Percentiles rank a stretch among this genome's conserved stretches.
phyloP scores from a whole-genome alignment of 2,329 filamentous ascomycete genomes.

The Clarireedia sp. region DNA sequence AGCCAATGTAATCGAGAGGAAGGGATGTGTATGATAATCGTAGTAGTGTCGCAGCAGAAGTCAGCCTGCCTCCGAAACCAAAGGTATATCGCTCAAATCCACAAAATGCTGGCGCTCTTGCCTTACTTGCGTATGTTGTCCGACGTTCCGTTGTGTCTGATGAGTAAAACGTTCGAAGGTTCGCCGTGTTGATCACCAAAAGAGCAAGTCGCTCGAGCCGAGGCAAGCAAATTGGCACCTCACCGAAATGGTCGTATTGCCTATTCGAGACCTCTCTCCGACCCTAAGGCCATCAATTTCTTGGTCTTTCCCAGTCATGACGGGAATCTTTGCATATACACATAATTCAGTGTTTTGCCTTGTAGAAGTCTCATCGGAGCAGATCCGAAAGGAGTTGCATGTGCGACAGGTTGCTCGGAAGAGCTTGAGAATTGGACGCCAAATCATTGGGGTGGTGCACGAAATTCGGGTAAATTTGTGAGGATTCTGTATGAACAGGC shows the following conservation, averaged over 20 bases:
- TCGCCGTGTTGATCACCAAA: not conserved
- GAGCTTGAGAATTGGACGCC: not conserved
- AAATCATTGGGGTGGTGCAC: not conserved
- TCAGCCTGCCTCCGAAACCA: not conserved
- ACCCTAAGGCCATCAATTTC: not conserved
- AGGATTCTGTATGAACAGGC: not conserved
- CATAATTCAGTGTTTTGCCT: not conserved
- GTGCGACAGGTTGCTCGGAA: not conserved
- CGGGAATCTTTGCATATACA: not conserved
- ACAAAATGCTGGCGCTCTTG: conserved; percentile 3
- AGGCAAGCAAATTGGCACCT: not conserved
- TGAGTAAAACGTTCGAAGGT: not conserved
- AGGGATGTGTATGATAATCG: not conserved
- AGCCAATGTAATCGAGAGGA: not conserved
- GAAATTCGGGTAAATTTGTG: not conserved
- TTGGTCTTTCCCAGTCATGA: not conserved
- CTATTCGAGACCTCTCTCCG: conserved; percentile 1
- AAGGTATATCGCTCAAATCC: conserved; percentile 1
- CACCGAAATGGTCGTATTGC: not conserved
- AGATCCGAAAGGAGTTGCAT: conserved; percentile 3
- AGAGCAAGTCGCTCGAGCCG: not conserved
- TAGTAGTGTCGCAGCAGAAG: not conserved
- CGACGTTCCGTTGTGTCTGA: not conserved
- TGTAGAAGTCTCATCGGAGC: not conserved
- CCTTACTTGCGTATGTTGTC: not conserved